Conservation (phyloP, 345 rosid genomes). For the Kandelia obovata region DNA sequence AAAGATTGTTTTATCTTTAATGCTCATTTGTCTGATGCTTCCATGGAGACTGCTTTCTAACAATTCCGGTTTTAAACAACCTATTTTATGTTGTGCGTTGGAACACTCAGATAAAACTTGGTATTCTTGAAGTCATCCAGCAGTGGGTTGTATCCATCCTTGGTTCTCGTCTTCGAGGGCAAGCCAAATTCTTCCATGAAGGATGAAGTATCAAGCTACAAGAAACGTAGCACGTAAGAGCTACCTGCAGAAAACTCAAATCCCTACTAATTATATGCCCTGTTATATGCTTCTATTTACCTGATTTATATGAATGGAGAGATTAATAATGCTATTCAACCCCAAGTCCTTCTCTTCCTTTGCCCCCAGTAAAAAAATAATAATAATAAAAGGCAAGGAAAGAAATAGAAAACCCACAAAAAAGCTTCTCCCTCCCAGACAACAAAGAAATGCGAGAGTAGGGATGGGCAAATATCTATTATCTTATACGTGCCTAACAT, state of each 20-base stretch:
- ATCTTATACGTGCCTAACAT: no score
- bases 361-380: neutral
- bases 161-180: constrained; percentile 79
- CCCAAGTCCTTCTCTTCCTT: no score
- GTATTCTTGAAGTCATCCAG: constrained; percentile 95
- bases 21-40: neutral
- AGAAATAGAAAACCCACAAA: neutral
- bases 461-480: no score
- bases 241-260: no score
- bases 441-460: no score
- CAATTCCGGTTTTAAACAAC: neutral
- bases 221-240: neutral
- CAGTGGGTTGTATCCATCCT: constrained; percentile 91
- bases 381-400: neutral
- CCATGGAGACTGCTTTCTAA: neutral
- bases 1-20: no score
- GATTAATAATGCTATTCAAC: no score
- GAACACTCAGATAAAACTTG: constrained; percentile 85
- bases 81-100: constrained; percentile 77
- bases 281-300: no score
- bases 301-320: no score
- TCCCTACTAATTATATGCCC: no score
- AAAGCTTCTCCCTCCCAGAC: neutral
- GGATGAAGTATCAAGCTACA: constrained; percentile 74
- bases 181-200: constrained; percentile 97